Conservation (phyloP, 2,329 filamentous ascomycete genomes). For the Lachnellula suecica region DNA sequence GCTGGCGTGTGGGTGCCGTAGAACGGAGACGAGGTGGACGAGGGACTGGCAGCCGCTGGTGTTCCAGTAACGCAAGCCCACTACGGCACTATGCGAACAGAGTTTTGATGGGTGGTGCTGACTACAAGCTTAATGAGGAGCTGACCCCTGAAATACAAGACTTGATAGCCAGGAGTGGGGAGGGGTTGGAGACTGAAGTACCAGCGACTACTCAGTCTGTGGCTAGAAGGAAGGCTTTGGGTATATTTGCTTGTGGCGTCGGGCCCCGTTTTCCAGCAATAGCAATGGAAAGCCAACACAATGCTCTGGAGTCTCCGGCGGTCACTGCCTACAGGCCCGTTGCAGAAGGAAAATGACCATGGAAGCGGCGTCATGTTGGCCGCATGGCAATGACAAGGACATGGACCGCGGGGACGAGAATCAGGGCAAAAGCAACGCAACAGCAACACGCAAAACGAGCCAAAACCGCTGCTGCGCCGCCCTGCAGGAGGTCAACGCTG, state of each 20-base stretch:
- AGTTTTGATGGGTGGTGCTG: constrained; percentile 12
- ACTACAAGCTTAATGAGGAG: constrained; percentile 4
- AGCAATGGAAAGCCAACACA: constrained; percentile 3
- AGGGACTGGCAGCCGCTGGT: constrained; percentile 22
- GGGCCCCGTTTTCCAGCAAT: constrained; percentile 7
- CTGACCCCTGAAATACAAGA: constrained; percentile 4
- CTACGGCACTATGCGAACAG: constrained; percentile 5
- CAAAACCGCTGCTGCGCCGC: constrained; percentile 19
- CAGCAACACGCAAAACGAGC: constrained; percentile 1
- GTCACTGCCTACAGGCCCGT: constrained; percentile 2
- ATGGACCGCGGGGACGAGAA: neutral
- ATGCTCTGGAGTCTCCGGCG: constrained; percentile 25
- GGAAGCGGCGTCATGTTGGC: constrained; percentile 4
- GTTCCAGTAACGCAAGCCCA: constrained; percentile 22
- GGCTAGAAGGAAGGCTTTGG: neutral
- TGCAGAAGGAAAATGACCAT: constrained; percentile 1
- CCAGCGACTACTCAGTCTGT: constrained; percentile 14
- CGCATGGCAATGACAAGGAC: constrained; percentile 10
- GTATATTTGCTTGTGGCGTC: constrained; percentile 22
- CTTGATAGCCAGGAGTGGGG: neutral
- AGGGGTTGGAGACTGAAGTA: constrained; percentile 10
- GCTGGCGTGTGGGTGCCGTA: constrained; percentile 20
- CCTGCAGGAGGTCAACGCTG: constrained; percentile 18
- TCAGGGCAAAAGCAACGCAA: neutral
- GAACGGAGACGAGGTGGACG: constrained; percentile 20